Percentiles rank a stretch among this genome's conserved stretches.
Evolutionary conservation across 2,329 filamentous ascomycete species (phyloP).

Genomic region (Fusarium nelsonii): DNA sequence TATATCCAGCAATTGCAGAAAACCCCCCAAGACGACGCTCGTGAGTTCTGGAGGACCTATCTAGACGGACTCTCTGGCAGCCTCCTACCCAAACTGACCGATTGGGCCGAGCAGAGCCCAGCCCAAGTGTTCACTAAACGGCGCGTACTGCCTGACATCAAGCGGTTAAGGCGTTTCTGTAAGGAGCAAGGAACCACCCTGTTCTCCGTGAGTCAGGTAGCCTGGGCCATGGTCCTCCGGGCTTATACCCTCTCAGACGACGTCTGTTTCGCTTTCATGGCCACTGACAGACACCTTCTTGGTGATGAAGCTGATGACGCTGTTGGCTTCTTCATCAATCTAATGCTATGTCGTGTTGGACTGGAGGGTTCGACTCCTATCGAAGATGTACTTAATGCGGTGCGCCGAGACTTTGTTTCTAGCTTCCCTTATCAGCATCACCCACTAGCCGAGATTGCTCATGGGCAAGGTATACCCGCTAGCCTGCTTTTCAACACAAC

Average conservation of each 20-base stretch:
- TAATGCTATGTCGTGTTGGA: background rate
- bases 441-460: slow-evolving; percentile 20
- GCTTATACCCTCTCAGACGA: slow-evolving; percentile 7
- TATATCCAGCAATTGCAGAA: slow-evolving; percentile 1
- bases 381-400: background rate
- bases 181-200: slow-evolving; percentile 11
- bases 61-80: slow-evolving; percentile 1
- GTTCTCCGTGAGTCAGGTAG: slow-evolving; percentile 4
- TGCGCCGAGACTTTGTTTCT: slow-evolving; percentile 16
- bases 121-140: background rate
- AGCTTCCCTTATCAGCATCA: slow-evolving; percentile 21
- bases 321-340: slow-evolving; percentile 19
- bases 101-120: background rate
- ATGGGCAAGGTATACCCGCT: slow-evolving; percentile 18
- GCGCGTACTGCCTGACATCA: background rate
- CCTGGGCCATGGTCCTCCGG: slow-evolving; percentile 9
- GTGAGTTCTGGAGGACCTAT: background rate
- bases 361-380: background rate
- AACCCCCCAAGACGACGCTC: background rate
- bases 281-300: slow-evolving; percentile 17
- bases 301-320: slow-evolving; percentile 9
- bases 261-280: slow-evolving; percentile 20
- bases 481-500: slow-evolving; percentile 25
- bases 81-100: background rate
- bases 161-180: slow-evolving; percentile 8